These are phyloP conservation scores for Naganishia liquefaciens DNA, from an alignment of 1,284 basidiomycete genomes.

Conservation along the genomic window DNA sequence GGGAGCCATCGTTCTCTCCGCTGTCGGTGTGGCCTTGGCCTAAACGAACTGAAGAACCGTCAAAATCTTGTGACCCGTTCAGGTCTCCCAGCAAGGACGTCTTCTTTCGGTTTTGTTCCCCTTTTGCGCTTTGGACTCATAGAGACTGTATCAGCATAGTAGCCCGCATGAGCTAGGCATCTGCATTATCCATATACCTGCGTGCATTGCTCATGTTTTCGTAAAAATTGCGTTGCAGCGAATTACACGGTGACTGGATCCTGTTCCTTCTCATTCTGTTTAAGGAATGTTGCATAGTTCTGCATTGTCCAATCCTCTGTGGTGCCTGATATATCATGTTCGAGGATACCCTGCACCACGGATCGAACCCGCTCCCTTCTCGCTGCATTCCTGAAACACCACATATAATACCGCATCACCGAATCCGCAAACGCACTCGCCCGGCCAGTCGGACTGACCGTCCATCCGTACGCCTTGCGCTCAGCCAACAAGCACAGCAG, in stretches of 20 bases:
- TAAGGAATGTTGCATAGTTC: background rate
- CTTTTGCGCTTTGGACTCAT: conserved; percentile 6
- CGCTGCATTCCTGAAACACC: conserved; percentile 24
- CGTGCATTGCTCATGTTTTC: background rate
- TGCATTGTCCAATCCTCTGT: conserved; percentile 2
- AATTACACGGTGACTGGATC: background rate
- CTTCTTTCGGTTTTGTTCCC: conserved; percentile 5
- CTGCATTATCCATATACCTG: conserved; percentile 17
- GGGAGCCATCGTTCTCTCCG: conserved; percentile 28
- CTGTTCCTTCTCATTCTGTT: background rate
- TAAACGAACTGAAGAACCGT: conserved; percentile 9
- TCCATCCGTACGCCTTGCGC: conserved; percentile 28
- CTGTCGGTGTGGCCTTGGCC: conserved; percentile 29
- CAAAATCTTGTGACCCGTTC: background rate
- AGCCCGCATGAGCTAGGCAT: conserved; percentile 13
- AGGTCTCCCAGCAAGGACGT: conserved; percentile 9
- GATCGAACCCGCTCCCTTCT: conserved; percentile 7
- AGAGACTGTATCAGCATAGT: conserved; percentile 30
- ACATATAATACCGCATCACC: conserved; percentile 28
- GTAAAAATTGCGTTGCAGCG: background rate
- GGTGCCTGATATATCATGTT: background rate
- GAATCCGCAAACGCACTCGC: conserved; percentile 25
- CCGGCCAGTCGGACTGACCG: conserved; percentile 8
- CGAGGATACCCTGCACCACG: conserved; percentile 10
- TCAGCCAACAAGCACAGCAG: conserved; percentile 26